A percentile compares a stretch with the other conserved stretches of the same genome.
These are phyloP conservation scores for Globisporangium nodosum DNA, from an alignment of 352 stramenopile species.

Conservation along the genomic window DNA sequence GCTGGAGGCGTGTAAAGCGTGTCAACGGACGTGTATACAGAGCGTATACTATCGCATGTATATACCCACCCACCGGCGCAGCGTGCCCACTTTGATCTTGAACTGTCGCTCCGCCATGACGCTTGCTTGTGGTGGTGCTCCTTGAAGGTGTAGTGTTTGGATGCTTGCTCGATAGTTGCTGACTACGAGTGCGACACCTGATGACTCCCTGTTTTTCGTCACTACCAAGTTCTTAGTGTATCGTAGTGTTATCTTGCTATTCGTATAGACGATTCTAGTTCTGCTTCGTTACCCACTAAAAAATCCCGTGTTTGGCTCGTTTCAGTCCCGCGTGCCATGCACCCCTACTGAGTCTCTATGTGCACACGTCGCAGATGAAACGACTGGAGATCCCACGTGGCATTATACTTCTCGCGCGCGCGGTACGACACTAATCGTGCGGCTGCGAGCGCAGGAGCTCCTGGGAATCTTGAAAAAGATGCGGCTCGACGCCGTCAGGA, in stretches of 20 bases:
- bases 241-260: background rate
- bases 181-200: background rate
- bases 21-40: no score
- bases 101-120: conserved; percentile 62
- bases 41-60: background rate
- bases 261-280: background rate
- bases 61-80: conserved; percentile 38
- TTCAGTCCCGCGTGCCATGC: background rate
- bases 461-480: conserved; percentile 38
- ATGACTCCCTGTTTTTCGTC: background rate
- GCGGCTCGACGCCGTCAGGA: conserved; percentile 45
- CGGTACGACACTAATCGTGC: conserved; percentile 1
- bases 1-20: conserved; percentile 14
- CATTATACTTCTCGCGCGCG: background rate
- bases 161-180: background rate
- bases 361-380: conserved; percentile 13
- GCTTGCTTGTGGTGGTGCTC: background rate
- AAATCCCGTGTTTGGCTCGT: background rate
- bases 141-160: background rate
- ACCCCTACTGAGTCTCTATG: background rate
- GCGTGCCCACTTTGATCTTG: conserved; percentile 80
- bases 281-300: no score
- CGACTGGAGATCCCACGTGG: conserved; percentile 1
- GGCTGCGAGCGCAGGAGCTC: conserved; percentile 1
- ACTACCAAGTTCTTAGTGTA: background rate